Evolutionary conservation across 2,329 filamentous ascomycete genomes (phyloP).

Genomic region (Colletotrichum nymphaeae): DNA sequence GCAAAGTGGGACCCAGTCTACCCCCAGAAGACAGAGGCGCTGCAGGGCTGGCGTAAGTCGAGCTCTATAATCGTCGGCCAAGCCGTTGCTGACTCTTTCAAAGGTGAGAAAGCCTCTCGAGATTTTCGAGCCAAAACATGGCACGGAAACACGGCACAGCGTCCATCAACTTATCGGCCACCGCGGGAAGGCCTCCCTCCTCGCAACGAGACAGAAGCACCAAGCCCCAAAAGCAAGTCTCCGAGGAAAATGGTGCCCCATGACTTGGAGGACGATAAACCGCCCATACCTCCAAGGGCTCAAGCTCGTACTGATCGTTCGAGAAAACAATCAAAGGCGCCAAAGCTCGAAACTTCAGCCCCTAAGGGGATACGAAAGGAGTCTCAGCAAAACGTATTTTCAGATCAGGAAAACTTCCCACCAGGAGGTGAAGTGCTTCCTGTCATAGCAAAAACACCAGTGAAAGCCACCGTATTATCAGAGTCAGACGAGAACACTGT

Average conservation of each 20-base stretch:
- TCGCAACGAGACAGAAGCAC: neutral
- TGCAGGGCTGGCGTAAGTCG: slow-evolving; percentile 15
- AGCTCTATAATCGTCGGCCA: neutral
- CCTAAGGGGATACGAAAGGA: slow-evolving; percentile 1
- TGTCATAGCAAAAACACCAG: neutral
- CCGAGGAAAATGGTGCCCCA: neutral
- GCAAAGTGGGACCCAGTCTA: slow-evolving; percentile 26
- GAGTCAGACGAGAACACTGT: neutral
- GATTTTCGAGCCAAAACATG: slow-evolving; percentile 23
- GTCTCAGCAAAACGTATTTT: neutral
- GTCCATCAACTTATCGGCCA: slow-evolving; percentile 19
- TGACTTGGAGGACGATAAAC: neutral
- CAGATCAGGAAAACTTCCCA: neutral
- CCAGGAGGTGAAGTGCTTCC: neutral
- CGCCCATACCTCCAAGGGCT: slow-evolving; percentile 19
- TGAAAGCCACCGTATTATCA: neutral
- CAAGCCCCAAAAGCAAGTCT: slow-evolving; percentile 1
- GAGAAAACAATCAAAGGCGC: neutral
- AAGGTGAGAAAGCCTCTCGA: slow-evolving; percentile 4
- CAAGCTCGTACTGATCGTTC: slow-evolving; percentile 10
- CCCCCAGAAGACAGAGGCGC: slow-evolving; percentile 7
- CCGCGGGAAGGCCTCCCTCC: neutral
- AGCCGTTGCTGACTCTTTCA: neutral
- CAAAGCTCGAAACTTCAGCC: neutral
- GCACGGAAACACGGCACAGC: slow-evolving; percentile 27